phyloP scores from a whole-genome alignment of 225 moss, liverwort and hornwort genomes.

The Polytrichum commune region DNA sequence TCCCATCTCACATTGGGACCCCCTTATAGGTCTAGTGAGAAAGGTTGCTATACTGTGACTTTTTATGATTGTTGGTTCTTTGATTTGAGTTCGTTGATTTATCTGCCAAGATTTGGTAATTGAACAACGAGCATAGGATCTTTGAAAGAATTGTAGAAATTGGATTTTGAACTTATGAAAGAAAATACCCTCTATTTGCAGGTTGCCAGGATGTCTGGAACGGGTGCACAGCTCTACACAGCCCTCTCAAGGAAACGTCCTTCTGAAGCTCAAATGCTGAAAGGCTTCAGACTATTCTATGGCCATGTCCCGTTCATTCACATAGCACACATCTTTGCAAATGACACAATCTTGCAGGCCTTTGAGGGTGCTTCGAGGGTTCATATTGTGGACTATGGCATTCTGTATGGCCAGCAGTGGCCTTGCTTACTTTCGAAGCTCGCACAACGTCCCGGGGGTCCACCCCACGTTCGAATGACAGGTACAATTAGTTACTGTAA shows the following conservation, averaged over 20 bases:
- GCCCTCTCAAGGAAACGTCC: slow-evolving; percentile 32
- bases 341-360: slow-evolving; percentile 25
- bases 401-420: slow-evolving; percentile 89
- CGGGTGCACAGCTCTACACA: slow-evolving; percentile 59
- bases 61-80: too few species aligned
- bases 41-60: too few species aligned
- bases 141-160: too few species aligned
- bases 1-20: too few species aligned
- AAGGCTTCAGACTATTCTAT: slow-evolving; percentile 32
- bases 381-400: slow-evolving; percentile 82
- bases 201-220: slow-evolving; percentile 55
- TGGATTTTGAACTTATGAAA: too few species aligned
- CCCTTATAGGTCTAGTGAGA: too few species aligned
- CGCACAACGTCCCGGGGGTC: slow-evolving; percentile 46
- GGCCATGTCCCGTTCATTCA: slow-evolving; percentile 47
- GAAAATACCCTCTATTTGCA: not conserved
- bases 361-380: slow-evolving; percentile 34
- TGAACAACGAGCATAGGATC: too few species aligned
- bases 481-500: slow-evolving; percentile 15
- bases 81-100: too few species aligned
- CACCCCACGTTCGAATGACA: slow-evolving; percentile 77
- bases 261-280: slow-evolving; percentile 39
- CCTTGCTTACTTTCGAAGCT: slow-evolving; percentile 68
- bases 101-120: too few species aligned
- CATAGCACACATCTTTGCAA: slow-evolving; percentile 38